phyloP scores from a whole-genome alignment of 1,139 yeast genomes.

The Nakaseomyces delphensis region DNA sequence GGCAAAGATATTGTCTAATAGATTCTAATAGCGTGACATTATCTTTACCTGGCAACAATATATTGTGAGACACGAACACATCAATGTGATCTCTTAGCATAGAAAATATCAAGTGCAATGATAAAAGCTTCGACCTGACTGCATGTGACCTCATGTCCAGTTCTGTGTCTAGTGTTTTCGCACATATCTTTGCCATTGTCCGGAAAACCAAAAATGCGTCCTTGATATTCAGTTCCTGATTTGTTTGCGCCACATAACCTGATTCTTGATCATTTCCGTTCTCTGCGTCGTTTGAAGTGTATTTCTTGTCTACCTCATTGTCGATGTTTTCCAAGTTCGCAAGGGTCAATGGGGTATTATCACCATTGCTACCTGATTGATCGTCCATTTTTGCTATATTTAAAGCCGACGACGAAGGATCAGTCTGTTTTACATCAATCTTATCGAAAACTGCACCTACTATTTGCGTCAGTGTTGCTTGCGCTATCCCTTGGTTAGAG shows the following conservation, averaged over 20 bases:
- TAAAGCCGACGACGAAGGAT: conserved; percentile 8
- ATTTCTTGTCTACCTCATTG: conserved; percentile 33
- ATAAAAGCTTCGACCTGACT: conserved; percentile 80
- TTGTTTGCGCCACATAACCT: conserved; percentile 36
- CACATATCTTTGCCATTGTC: conserved; percentile 88
- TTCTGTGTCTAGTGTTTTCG: conserved; percentile 68
- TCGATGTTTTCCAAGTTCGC: conserved; percentile 47
- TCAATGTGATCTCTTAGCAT: conserved; percentile 80
- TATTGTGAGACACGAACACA: conserved; percentile 59
- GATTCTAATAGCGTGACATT: conserved; percentile 66
- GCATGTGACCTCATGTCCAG: conserved; percentile 86
- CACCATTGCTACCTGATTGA: neutral
- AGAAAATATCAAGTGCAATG: conserved; percentile 81
- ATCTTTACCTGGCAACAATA: conserved; percentile 53
- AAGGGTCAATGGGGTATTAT: conserved; percentile 38
- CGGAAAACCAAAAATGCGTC: conserved; percentile 91
- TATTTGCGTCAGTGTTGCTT: conserved; percentile 88
- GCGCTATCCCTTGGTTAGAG: conserved; percentile 87
- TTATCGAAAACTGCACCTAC: conserved; percentile 79
- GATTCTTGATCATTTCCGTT: conserved; percentile 43
- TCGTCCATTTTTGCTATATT: conserved; percentile 5
- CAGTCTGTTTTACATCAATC: conserved; percentile 34
- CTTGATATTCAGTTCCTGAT: conserved; percentile 62
- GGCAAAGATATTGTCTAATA: conserved; percentile 73
- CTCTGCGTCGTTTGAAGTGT: conserved; percentile 37